Conservation (phyloP, 2,329 filamentous ascomycete species). For the Epichloe bromicola region DNA sequence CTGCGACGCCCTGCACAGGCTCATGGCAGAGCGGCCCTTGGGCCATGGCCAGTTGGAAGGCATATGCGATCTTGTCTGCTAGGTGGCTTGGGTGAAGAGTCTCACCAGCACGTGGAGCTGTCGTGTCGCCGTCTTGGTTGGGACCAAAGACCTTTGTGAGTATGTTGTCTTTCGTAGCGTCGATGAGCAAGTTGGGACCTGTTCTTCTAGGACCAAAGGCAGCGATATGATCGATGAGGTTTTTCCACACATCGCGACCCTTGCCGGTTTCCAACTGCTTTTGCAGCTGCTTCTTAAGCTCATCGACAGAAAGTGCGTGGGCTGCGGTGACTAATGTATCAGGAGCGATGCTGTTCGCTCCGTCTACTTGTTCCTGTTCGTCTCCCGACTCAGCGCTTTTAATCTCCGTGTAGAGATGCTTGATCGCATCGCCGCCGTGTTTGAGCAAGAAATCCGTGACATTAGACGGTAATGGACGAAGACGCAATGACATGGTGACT, state of each 20-base stretch:
- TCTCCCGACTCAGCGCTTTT: conserved; percentile 24
- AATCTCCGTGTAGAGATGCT: conserved; percentile 61
- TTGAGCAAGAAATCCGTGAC: conserved; percentile 80
- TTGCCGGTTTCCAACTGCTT: conserved; percentile 57
- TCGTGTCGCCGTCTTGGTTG: conserved; percentile 20
- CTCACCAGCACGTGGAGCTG: conserved; percentile 30
- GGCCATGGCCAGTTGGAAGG: conserved; percentile 81
- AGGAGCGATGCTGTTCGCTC: conserved; percentile 31
- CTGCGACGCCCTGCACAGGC: conserved; percentile 82
- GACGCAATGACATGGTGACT: conserved; percentile 60
- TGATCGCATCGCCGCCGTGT: conserved; percentile 63
- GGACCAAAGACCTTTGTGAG: conserved; percentile 56
- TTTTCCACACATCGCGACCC: conserved; percentile 61
- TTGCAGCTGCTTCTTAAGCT: conserved; percentile 65
- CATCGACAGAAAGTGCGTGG: conserved; percentile 53
- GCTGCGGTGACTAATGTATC: conserved; percentile 47
- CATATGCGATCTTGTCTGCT: conserved; percentile 81
- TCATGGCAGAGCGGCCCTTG: conserved; percentile 89
- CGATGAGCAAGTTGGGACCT: conserved; percentile 82
- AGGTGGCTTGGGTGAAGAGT: conserved; percentile 53
- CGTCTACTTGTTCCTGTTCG: conserved; percentile 17
- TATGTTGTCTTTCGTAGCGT: conserved; percentile 59
- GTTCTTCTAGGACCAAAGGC: conserved; percentile 77
- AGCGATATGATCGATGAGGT: conserved; percentile 66
- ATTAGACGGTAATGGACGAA: conserved; percentile 62